Percentiles rank a stretch among this genome's conserved stretches.
Conservation (phyloP, 768 basidiomycete genomes). For the Phlebiopsis flavidoalba region DNA sequence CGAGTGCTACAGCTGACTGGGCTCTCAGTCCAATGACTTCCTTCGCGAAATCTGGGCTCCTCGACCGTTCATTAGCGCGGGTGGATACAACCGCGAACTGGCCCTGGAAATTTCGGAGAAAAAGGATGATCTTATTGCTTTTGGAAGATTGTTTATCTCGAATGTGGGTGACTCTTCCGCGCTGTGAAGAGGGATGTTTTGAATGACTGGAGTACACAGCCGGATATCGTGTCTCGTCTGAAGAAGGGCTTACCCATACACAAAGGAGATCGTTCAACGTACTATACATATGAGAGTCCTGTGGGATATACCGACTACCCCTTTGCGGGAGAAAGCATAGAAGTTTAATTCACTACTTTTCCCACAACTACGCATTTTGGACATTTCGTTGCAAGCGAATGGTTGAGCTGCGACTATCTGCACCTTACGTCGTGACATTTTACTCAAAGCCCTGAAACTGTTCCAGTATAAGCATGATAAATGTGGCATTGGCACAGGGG, state of each 20-base stretch:
- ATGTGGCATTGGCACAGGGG: too few relatives aligned
- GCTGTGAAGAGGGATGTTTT: not conserved
- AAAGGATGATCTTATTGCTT: conserved; percentile 8
- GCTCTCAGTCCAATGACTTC: conserved; percentile 16
- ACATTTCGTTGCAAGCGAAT: too few relatives aligned
- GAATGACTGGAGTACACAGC: not conserved
- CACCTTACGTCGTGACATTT: too few relatives aligned
- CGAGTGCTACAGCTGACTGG: not conserved
- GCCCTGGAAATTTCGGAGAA: conserved; percentile 15
- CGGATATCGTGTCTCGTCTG: conserved; percentile 14
- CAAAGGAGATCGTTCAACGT: conserved; percentile 4
- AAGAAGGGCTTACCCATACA: conserved; percentile 7
- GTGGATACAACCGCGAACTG: conserved; percentile 18
- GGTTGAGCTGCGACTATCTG: too few relatives aligned
- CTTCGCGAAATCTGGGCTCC: conserved; percentile 20
- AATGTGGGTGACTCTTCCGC: conserved; percentile 2
- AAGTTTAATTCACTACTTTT: too few relatives aligned
- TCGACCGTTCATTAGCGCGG: conserved; percentile 19
- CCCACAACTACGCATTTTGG: too few relatives aligned
- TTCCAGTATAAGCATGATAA: too few relatives aligned
- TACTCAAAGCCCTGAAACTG: too few relatives aligned
- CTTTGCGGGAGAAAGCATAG: not conserved
- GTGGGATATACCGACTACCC: conserved; percentile 17
- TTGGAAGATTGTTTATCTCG: conserved; percentile 8
- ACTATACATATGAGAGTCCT: not conserved